phyloP scores from a whole-genome alignment of 352 stramenopile genomes.

The Pythium apleroticum region DNA sequence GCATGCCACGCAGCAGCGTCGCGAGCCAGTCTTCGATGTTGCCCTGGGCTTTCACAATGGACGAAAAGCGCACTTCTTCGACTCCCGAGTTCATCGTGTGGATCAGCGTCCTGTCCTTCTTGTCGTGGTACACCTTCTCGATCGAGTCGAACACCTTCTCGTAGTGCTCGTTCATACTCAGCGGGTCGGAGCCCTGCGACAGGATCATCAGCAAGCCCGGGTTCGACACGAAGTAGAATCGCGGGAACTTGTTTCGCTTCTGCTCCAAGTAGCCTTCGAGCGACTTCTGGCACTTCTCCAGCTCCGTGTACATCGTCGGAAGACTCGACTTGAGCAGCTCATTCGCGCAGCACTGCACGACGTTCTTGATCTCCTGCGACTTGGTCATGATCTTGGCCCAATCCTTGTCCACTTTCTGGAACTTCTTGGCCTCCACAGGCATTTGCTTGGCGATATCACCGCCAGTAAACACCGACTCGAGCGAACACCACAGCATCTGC shows the following conservation, averaged over 20 bases:
- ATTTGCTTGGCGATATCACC: conserved; percentile 99
- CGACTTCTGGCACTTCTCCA: conserved; percentile 98
- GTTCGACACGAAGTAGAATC: conserved; percentile 99
- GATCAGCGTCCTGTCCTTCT: conserved; percentile 97
- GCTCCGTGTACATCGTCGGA: conserved; percentile 96
- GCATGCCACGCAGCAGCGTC: conserved; percentile 94
- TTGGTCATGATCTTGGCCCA: conserved; percentile 99
- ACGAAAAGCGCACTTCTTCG: conserved; percentile 94
- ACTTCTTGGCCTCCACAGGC: conserved; percentile 98
- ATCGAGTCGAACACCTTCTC: conserved; percentile 99
- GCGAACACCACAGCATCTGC: conserved; percentile 98
- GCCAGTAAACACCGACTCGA: conserved; percentile 98
- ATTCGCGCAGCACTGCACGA: conserved; percentile 93
- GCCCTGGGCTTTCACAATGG: conserved; percentile 94
- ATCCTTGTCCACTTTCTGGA: conserved; percentile 97
- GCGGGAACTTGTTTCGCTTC: conserved; percentile 98
- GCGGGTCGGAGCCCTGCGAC: conserved; percentile 95
- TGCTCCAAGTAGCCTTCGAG: conserved; percentile 98
- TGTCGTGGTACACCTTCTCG: conserved; percentile 97
- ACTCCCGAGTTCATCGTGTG: conserved; percentile 93
- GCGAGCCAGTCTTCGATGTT: conserved; percentile 99
- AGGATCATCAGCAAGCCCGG: conserved; percentile 97
- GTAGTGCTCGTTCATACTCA: conserved; percentile 99
- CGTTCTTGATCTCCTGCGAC: conserved; percentile 88
- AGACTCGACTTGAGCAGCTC: conserved; percentile 97